Base-by-base conservation (phyloP, 179 eudicot species). In the Amaranthus tricolor region DNA sequence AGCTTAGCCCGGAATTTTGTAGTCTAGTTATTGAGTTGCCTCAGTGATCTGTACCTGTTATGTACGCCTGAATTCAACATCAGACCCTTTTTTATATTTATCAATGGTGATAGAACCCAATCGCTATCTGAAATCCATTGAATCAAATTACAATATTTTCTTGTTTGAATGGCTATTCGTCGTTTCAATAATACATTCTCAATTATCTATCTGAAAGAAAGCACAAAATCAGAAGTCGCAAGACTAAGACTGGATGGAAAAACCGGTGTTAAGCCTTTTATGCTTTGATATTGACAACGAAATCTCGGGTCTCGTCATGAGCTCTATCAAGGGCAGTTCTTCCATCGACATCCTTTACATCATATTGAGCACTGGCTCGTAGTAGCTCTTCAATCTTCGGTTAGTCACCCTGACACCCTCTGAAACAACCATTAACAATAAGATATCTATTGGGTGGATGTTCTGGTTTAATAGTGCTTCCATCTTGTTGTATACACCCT, bases 401-500 rank as follows among this genome's bases (percentile, higher is more conserved):
- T 73, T 84, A 86, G 75, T 92, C 98, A n/a, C 40, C 40, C 40
- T 31, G 3, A 2, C 40, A 31, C 87, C 92, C 76, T 94, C 98
- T 2, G 97, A 84, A 62, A 96, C 84, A 68, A 96, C 97, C 96
- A 94, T 78, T 75, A 94, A 74, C 19, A 94, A 78, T 72, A 92
- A 79, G 59, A 92, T 94, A 80, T 94, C 97, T 0, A 94, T 96
- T 0, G 98, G 97, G 81, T 94, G 97, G 71, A 90, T 92, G 71
- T 91, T 84, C 80, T 85, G 86, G 80, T 72, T 81, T 78, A 94
- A 73, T 59, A 94, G 91, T 74, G 92, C 96, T 69, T 94, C 89
- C 98, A 92, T 84, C 79, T 92, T 92, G 75, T 92, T 97, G 57
- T 94, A 94, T 47, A 97, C 44, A 48, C 97, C 98, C 79, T 94